phyloP scores from a whole-genome alignment of 2,329 filamentous ascomycete species.

The Trichoderma harzianum region DNA sequence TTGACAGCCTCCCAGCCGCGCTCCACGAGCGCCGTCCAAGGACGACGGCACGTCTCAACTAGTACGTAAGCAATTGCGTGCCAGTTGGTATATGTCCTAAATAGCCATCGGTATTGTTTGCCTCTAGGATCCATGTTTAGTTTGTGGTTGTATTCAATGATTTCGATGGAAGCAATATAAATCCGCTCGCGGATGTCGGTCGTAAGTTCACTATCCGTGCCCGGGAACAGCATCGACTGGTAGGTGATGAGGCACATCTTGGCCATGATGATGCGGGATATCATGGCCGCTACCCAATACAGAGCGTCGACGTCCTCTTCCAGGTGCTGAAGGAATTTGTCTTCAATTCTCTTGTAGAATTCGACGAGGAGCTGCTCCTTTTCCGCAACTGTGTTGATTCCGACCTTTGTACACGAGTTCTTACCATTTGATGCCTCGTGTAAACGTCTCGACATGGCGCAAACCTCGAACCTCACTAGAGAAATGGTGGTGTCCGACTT shows the following conservation, averaged over 20 bases:
- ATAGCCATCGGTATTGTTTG: slow-evolving; percentile 48
- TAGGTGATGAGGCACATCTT: slow-evolving; percentile 78
- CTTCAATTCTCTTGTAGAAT: slow-evolving; percentile 52
- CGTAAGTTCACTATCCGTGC: slow-evolving; percentile 53
- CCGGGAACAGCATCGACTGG: slow-evolving; percentile 65
- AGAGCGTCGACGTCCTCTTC: slow-evolving; percentile 49
- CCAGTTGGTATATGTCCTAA: slow-evolving; percentile 51
- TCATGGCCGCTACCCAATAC: slow-evolving; percentile 66
- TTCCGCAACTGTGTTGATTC: slow-evolving; percentile 32
- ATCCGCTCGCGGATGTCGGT: slow-evolving; percentile 64
- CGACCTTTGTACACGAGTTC: slow-evolving; percentile 30
- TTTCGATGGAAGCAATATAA: slow-evolving; percentile 69
- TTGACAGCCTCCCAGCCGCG: slow-evolving; percentile 48
- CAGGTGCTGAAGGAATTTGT: slow-evolving; percentile 52
- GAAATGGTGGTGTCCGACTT: slow-evolving; percentile 51
- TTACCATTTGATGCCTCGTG: slow-evolving; percentile 34
- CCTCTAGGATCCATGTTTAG: slow-evolving; percentile 57
- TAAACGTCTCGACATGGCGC: slow-evolving; percentile 37
- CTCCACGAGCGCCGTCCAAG: slow-evolving; percentile 49
- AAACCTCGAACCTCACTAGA: slow-evolving; percentile 52
- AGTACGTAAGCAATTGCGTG: slow-evolving; percentile 49
- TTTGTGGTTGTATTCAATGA: slow-evolving; percentile 65
- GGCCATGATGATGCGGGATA: slow-evolving; percentile 68
- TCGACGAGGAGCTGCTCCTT: slow-evolving; percentile 48
- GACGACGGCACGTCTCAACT: slow-evolving; percentile 44